Evolutionary conservation across 179 eudicot genomes (phyloP).

Genomic region (Sideroxylon spinosum): DNA sequence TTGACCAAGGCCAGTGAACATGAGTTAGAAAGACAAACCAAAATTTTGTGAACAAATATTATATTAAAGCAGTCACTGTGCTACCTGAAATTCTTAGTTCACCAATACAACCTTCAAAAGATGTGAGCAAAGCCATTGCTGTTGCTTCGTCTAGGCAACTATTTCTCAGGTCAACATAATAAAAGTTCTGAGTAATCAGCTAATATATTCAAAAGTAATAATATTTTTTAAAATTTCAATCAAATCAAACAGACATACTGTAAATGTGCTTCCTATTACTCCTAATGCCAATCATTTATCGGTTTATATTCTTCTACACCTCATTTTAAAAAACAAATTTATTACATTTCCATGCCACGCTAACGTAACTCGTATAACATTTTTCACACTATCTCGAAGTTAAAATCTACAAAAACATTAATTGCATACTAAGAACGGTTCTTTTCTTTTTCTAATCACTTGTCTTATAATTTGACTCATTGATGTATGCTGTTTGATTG

Average conservation of each 20-base stretch:
- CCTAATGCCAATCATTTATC: conserved; percentile 58
- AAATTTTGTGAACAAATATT: neutral
- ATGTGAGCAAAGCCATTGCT: conserved; percentile 70
- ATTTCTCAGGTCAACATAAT: conserved; percentile 32
- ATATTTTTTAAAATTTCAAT: neutral
- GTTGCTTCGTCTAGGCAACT: conserved; percentile 91
- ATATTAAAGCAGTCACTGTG: conserved; percentile 1
- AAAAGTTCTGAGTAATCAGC: conserved; percentile 13
- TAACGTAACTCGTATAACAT: conserved; percentile 48
- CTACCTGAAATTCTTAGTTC: conserved; percentile 67
- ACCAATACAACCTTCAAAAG: conserved; percentile 53
- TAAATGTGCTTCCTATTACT: conserved; percentile 79
- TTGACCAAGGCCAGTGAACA: neutral
- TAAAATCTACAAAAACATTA: conserved; percentile 40
- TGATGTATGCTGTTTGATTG: too few species aligned
- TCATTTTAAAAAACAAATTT: conserved; percentile 21
- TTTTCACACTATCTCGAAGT: conserved; percentile 65
- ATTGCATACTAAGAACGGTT: neutral
- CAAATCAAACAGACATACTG: conserved; percentile 51
- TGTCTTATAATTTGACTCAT: neutral
- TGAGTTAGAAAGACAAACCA: neutral
- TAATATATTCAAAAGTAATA: neutral
- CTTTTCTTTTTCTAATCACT: neutral
- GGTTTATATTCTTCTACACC: conserved; percentile 24
- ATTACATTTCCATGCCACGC: conserved; percentile 33